Base-by-base conservation (phyloP, 768 basidiomycete genomes). In the Thelephora ganbajun region DNA sequence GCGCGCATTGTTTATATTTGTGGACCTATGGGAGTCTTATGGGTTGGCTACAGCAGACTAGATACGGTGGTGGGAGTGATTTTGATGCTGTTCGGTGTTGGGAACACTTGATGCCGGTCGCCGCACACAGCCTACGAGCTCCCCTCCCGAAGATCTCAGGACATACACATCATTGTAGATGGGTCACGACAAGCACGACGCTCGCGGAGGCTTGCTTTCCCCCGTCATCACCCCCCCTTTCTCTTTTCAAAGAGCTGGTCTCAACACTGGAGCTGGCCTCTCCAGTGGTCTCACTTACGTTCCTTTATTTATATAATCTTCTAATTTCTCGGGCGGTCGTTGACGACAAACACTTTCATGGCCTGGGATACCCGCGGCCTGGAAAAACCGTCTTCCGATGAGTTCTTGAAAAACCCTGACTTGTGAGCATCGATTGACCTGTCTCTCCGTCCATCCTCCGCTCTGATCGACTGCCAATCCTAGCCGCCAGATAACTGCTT, bases 401-500 rank as follows among this genome's bases (percentile, higher is more conserved):
- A 61, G 42, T 59, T 63, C 47, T 42, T 60, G n/a, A 52, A 43
- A 23, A 62, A 65, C 51, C 63, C 64, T 33, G 62, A 66, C 56
- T 60, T 47, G 65, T 66, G 35, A 54, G 65, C 54, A 2, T 37
- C 34, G 11, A 12, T 18, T 13, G 43, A 30, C 16, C 20, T 18
- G 26, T 7, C 19, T 45, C 35, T 26, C 26, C 22, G 5, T n/a
- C 23, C 48, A 37, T 47, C 13, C 45, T 23, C 11, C 53, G 14
- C n/a, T 3, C n/a, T 41, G 33, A 35, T 18, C 19, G 33, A n/a
- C 43, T 41, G 26, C 20, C 9, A 45, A 34, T 33, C n/a, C 14
- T 33, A 71, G 69, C 51, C 66, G 59, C 33, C 55, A 63, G 13
- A 54, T 69, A 19, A 56, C 67, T 12, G 57, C 64, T 0, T 71